A percentile compares a stretch with the other conserved stretches of the same genome.
Evolutionary conservation across 164 flowering plant species (phyloP).

Genomic region (Kalanchoe fedtschenkoi): DNA sequence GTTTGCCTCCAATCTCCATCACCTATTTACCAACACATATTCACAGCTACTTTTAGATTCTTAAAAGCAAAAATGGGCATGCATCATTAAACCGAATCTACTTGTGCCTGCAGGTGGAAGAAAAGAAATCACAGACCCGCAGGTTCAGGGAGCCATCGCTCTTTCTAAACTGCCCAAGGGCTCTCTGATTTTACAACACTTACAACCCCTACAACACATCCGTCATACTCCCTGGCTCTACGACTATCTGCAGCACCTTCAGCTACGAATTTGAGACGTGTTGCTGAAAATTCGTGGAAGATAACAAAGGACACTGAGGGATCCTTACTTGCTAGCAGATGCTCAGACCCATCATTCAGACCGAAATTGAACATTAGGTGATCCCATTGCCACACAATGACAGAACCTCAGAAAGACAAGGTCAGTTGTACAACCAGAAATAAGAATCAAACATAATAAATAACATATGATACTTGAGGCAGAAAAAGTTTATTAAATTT

Average conservation of each 20-base stretch:
- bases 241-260: background rate
- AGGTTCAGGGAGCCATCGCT: slow-evolving; percentile 69
- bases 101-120: background rate
- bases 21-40: slow-evolving; percentile 23
- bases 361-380: too few relatives aligned
- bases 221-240: slow-evolving; percentile 8
- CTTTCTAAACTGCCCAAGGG: slow-evolving; percentile 19
- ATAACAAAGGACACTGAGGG: too few relatives aligned
- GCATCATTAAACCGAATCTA: background rate
- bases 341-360: too few relatives aligned
- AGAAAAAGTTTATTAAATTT: too few relatives aligned
- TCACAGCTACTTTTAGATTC: background rate
- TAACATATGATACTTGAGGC: too few relatives aligned
- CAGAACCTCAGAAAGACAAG: too few relatives aligned
- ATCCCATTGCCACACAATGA: too few relatives aligned
- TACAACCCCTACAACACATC: slow-evolving; percentile 17
- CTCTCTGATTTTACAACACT: slow-evolving; percentile 19
- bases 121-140: slow-evolving; percentile 25
- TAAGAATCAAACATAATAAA: too few relatives aligned
- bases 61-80: background rate
- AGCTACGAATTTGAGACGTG: background rate
- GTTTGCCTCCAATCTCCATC: slow-evolving; percentile 81
- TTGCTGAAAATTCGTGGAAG: too few relatives aligned
- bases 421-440: too few relatives aligned
- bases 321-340: too few relatives aligned